Conservation (phyloP, 345 rosid species). For the Punica granatum region DNA sequence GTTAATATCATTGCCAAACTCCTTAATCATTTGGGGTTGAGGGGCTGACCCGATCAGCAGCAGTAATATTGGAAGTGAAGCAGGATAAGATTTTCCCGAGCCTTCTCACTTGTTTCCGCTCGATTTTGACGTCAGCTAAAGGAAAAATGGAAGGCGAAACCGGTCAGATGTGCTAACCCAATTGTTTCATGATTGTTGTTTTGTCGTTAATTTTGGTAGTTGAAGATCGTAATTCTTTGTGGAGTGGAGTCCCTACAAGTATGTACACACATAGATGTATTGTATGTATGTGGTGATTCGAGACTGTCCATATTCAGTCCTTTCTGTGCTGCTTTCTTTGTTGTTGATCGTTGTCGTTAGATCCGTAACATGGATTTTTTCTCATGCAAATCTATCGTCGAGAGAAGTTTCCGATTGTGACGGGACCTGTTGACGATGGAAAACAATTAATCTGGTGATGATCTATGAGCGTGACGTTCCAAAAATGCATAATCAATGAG, state of each 20-base stretch:
- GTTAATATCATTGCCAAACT: not conserved
- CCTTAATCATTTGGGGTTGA: not conserved
- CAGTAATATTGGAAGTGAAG: not conserved
- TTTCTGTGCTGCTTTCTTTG: not conserved
- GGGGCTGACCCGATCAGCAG: not conserved
- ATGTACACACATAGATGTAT: not conserved
- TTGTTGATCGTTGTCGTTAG: not conserved
- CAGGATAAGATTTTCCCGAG: not conserved
- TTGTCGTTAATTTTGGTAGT: not conserved
- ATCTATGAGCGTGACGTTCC: too few relatives aligned
- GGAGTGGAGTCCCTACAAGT: not conserved
- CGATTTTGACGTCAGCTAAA: not conserved
- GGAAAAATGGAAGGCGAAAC: not conserved
- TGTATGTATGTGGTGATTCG: not conserved
- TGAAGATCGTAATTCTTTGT: constrained; percentile 1
- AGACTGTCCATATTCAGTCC: not conserved
- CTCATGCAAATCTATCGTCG: too few relatives aligned
- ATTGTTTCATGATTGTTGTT: not conserved
- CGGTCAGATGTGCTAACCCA: not conserved
- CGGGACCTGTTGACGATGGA: not conserved
- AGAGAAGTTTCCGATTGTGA: not conserved
- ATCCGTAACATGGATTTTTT: not conserved
- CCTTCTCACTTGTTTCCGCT: not conserved
- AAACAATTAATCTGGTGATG: not conserved
- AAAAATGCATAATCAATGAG: not conserved